Conservation (phyloP, 1,284 basidiomycete genomes). For the Leccinum griseonigrum region DNA sequence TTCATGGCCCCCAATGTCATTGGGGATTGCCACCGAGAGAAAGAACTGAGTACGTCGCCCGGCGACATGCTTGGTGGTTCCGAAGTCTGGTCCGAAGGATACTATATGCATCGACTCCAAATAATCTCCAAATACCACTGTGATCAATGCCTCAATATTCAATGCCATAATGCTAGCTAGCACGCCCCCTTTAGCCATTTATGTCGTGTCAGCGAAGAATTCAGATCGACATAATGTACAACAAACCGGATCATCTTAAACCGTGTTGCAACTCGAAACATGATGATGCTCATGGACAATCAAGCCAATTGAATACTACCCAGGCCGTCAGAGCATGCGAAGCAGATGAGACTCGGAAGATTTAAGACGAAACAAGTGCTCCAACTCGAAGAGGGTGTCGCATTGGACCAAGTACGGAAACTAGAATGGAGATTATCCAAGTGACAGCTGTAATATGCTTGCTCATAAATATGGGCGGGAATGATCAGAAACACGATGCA, state of each 20-base stretch:
- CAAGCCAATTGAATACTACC: neutral
- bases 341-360: neutral
- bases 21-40: neutral
- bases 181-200: neutral
- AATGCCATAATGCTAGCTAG: neutral
- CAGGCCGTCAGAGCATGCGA: neutral
- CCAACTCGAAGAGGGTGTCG: neutral
- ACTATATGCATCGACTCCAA: too few species aligned
- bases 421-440: neutral
- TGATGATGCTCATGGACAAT: neutral
- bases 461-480: neutral
- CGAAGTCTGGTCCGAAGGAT: neutral
- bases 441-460: neutral
- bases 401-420: neutral
- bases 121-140: too few species aligned
- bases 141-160: too few species aligned
- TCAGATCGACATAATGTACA: neutral
- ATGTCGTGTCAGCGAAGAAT: neutral
- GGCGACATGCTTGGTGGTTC: too few species aligned
- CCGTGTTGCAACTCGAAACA: neutral
- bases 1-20: too few species aligned
- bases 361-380: neutral
- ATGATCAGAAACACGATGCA: slow-evolving; percentile 11
- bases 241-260: neutral
- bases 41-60: too few species aligned